A percentile compares a stretch with the other conserved stretches of the same genome.
Conservation (phyloP, 768 basidiomycete genomes). For the Russula brevipes region DNA sequence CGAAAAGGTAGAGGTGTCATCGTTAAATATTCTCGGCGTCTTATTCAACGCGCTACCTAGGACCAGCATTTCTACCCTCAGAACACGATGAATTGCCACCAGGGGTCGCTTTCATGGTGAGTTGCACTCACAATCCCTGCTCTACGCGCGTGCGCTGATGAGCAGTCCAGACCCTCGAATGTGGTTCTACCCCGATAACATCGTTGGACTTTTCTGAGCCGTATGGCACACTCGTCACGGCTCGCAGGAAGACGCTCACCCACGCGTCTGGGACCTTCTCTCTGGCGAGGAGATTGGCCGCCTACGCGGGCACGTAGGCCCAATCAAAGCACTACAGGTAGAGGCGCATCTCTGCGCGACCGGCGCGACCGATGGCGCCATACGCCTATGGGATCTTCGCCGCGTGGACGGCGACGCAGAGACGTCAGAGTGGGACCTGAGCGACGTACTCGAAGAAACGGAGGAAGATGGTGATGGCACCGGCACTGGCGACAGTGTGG, state of each 20-base stretch:
- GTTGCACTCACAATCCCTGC: conserved; percentile 6
- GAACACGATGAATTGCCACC: conserved; percentile 95
- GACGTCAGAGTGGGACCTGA: conserved; percentile 47
- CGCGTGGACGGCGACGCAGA: conserved; percentile 72
- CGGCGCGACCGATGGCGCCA: conserved; percentile 80
- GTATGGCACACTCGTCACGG: conserved; percentile 88
- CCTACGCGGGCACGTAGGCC: conserved; percentile 72
- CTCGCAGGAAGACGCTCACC: conserved; percentile 83
- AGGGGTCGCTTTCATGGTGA: conserved; percentile 95
- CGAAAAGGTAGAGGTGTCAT: conserved; percentile 48
- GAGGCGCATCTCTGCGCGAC: conserved; percentile 89
- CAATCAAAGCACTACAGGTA: conserved; percentile 88
- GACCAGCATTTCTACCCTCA: conserved; percentile 93
- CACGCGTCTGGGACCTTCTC: conserved; percentile 92
- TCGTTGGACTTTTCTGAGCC: conserved; percentile 96
- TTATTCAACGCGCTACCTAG: conserved; percentile 34
- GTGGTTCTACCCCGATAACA: conserved; percentile 75
- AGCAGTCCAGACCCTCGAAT: conserved; percentile 65
- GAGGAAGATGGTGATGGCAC: conserved; percentile 39
- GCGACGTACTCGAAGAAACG: conserved; percentile 62
- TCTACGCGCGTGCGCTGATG: conserved; percentile 15
- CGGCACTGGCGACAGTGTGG: conserved; percentile 30
- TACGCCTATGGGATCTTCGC: conserved; percentile 88
- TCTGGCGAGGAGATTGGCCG: conserved; percentile 83
- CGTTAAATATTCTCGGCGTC: not conserved